A percentile compares a stretch with the other conserved stretches of the same genome.
Evolutionary conservation across 2,329 filamentous ascomycete genomes (phyloP).

Genomic region (Thermomyces lanuginosus): DNA sequence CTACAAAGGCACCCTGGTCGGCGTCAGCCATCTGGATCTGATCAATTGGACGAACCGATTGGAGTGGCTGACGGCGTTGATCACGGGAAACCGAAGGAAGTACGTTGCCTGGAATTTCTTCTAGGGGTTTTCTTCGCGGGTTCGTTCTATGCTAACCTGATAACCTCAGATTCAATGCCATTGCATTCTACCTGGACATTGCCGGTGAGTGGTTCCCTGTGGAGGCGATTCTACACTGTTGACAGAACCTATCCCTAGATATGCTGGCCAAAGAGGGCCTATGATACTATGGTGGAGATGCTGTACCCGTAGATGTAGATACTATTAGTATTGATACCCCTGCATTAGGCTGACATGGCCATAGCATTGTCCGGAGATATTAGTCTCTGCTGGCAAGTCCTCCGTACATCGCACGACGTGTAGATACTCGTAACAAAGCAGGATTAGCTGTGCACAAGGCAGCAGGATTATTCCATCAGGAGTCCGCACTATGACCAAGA

Average conservation of each 20-base stretch:
- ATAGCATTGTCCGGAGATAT: too few species aligned
- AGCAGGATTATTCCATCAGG: too few species aligned
- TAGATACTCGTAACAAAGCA: too few species aligned
- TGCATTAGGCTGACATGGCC: too few species aligned
- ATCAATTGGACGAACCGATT: conserved; percentile 52
- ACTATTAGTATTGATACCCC: background rate
- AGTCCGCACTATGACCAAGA: too few species aligned
- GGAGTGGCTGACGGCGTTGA: conserved; percentile 40
- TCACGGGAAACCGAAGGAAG: conserved; percentile 41
- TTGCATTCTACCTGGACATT: conserved; percentile 48
- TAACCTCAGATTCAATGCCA: conserved; percentile 44
- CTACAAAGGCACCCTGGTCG: conserved; percentile 47
- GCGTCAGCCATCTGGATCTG: conserved; percentile 46
- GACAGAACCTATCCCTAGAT: conserved; percentile 19
- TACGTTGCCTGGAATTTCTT: conserved; percentile 15
- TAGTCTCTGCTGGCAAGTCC: too few species aligned
- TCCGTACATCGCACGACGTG: too few species aligned
- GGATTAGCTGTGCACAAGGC: too few species aligned
- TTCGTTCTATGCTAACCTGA: too few species aligned
- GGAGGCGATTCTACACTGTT: conserved; percentile 1
- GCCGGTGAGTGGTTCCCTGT: conserved; percentile 32
- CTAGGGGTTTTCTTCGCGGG: background rate
- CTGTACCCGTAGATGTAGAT: conserved; percentile 1
- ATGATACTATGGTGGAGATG: conserved; percentile 11
- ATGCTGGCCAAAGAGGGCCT: conserved; percentile 55